Evolutionary conservation across 2,329 filamentous ascomycete species (phyloP).

Genomic region (Capronia epimyces): DNA sequence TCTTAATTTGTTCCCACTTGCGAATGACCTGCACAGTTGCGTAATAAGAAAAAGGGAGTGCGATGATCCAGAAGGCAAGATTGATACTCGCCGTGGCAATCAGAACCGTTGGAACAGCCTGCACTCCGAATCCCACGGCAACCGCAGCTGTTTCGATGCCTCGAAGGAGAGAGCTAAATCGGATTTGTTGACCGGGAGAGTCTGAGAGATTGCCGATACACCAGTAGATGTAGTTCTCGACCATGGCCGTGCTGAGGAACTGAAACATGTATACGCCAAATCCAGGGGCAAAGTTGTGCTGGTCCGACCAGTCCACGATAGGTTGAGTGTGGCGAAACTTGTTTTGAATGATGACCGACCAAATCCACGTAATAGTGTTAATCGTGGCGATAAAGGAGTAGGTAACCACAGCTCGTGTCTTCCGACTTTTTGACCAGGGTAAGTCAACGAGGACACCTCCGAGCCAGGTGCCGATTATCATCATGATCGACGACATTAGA

Average conservation of each 20-base stretch:
- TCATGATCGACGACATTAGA: not conserved
- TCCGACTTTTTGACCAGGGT: not conserved
- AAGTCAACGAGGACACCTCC: not conserved
- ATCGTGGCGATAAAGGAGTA: not conserved
- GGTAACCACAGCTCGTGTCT: not conserved
- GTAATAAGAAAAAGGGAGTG: no score
- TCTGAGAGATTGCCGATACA: not conserved
- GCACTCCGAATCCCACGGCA: no score
- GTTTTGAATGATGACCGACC: not conserved
- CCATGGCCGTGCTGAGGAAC: not conserved
- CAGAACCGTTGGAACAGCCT: no score
- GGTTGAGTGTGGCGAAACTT: not conserved
- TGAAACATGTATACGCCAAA: not conserved
- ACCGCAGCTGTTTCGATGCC: slow-evolving; percentile 33
- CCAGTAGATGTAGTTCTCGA: not conserved
- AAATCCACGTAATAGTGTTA: not conserved
- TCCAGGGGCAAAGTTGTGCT: not conserved
- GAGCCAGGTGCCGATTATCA: not conserved
- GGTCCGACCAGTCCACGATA: not conserved
- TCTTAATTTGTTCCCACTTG: no score
- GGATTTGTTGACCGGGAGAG: not conserved
- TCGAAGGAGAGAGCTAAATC: not conserved
- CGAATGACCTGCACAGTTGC: no score
- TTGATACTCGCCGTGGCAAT: no score
- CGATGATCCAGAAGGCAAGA: no score